Conservation (phyloP, 2,329 filamentous ascomycete species). For the Microascus cirrosus region DNA sequence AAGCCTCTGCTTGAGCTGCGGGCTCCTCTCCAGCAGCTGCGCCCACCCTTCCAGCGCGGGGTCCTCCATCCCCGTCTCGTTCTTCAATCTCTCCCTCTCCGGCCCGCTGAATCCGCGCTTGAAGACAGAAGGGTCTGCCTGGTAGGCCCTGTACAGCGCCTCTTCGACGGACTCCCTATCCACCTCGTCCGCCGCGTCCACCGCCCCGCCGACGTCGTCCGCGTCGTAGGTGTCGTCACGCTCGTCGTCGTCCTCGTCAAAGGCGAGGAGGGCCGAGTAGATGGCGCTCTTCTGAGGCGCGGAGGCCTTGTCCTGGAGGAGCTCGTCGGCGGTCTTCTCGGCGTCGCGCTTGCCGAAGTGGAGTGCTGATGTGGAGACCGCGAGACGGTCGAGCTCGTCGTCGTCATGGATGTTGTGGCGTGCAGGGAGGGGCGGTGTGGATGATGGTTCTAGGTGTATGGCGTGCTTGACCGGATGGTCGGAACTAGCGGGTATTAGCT, state of each 20-base stretch:
- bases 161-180: slow-evolving; percentile 51
- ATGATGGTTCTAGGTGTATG: slow-evolving; percentile 39
- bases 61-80: slow-evolving; percentile 80
- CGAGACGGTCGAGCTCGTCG: slow-evolving; percentile 66
- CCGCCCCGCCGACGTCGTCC: slow-evolving; percentile 80
- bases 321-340: slow-evolving; percentile 55
- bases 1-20: slow-evolving; percentile 54
- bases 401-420: slow-evolving; percentile 70
- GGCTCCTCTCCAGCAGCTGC: slow-evolving; percentile 69
- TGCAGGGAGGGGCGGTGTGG: slow-evolving; percentile 45
- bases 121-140: slow-evolving; percentile 54
- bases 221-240: slow-evolving; percentile 94
- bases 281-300: slow-evolving; percentile 76
- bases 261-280: slow-evolving; percentile 73
- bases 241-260: slow-evolving; percentile 93
- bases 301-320: slow-evolving; percentile 53
- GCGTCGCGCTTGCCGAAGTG: slow-evolving; percentile 67
- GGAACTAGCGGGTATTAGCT: not conserved
- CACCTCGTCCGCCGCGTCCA: slow-evolving; percentile 55
- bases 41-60: slow-evolving; percentile 93
- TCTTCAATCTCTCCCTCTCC: slow-evolving; percentile 52
- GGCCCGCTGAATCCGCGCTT: slow-evolving; percentile 56
- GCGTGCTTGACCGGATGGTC: not conserved
- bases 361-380: slow-evolving; percentile 53
- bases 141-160: slow-evolving; percentile 61